Evolutionary conservation across 305 asterid species (phyloP), one percentile per base, ranked within the genome.

Genomic region (Fraxinus ornus): DNA sequence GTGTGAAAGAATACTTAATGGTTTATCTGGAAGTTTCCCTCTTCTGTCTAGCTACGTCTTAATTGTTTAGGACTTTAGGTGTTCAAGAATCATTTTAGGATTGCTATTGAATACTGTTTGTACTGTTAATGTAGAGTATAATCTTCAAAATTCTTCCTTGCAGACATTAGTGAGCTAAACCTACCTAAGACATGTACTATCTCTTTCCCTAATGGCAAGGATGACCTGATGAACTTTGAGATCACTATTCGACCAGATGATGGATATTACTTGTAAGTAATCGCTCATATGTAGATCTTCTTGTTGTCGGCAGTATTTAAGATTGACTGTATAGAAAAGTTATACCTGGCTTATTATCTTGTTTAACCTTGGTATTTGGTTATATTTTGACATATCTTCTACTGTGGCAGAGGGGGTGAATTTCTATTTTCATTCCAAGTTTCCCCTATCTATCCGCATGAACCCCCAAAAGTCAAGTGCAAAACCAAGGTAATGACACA

Each of bases 381-480:
- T 19, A 32, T 32, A 55, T n/a, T 19, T 55, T 55, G 28, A 57
- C 68, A n/a, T 4, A 19, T 57, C 28, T 57, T 57, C 28, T 57
- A 57, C 28, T 5, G 9, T 71, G 84, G 15, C 87, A 94, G 99
- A 85, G 91, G 91, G 79, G 98, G 99, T 47, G 91, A 89, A 33
- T 95, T 94, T 90, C 84, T 86, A 32, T 95, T 94, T 85, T 88
- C 98, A 55, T 95, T 95, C 90, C 91, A 91, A 83, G 92, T 95
- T 86, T 86, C 99, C 85, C 90, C 94, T 26, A 89, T 92, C 79
- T 95, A 94, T 85, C 99, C 99, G 44, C 97, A 94, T 21, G 98
- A 95, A 83, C 96, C 99, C 77, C 99, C 99, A 13, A 95, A 95
- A 85, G 97, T 95, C 86, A 94, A 95, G 87, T 94, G 98, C 96